Evolutionary conservation across 2,329 filamentous ascomycete species (phyloP).

Genomic region (Colletotrichum navitas): DNA sequence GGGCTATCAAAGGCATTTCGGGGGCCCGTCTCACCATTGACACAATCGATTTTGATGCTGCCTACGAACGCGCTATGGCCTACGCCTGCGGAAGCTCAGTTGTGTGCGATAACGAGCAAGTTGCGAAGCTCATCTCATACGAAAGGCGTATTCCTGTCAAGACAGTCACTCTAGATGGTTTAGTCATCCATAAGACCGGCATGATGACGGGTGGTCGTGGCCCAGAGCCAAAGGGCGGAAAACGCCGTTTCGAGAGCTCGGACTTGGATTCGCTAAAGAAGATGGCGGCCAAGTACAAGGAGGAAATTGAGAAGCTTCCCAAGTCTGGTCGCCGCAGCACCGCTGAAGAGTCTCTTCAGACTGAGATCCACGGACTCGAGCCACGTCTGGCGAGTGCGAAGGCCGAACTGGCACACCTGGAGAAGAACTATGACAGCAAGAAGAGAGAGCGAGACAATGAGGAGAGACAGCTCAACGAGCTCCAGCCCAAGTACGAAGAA

Average conservation of each 20-base stretch:
- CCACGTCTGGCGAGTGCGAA: conserved; percentile 78
- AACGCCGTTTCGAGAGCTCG: conserved; percentile 88
- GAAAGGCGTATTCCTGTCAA: conserved; percentile 88
- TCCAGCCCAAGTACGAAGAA: conserved; percentile 82
- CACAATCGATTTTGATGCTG: conserved; percentile 92
- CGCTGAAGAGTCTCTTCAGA: conserved; percentile 85
- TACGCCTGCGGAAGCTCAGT: conserved; percentile 96
- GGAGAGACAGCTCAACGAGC: conserved; percentile 78
- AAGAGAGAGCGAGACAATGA: conserved; percentile 82
- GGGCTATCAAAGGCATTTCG: conserved; percentile 88
- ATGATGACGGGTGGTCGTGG: conserved; percentile 96
- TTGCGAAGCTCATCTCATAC: conserved; percentile 92
- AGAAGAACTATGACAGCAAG: conserved; percentile 88
- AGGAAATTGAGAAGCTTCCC: conserved; percentile 84
- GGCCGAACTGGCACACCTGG: conserved; percentile 81
- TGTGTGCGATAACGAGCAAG: conserved; percentile 88
- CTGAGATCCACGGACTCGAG: conserved; percentile 83
- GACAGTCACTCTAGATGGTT: conserved; percentile 94
- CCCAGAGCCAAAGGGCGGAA: conserved; percentile 78
- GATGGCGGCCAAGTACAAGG: conserved; percentile 79
- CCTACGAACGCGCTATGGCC: conserved; percentile 90
- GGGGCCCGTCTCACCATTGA: conserved; percentile 93
- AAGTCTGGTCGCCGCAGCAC: conserved; percentile 80
- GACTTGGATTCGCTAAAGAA: conserved; percentile 89
- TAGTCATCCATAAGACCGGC: conserved; percentile 95